Conservation (phyloP, 257 asterid genomes). For the Gardenia jasminoides region DNA sequence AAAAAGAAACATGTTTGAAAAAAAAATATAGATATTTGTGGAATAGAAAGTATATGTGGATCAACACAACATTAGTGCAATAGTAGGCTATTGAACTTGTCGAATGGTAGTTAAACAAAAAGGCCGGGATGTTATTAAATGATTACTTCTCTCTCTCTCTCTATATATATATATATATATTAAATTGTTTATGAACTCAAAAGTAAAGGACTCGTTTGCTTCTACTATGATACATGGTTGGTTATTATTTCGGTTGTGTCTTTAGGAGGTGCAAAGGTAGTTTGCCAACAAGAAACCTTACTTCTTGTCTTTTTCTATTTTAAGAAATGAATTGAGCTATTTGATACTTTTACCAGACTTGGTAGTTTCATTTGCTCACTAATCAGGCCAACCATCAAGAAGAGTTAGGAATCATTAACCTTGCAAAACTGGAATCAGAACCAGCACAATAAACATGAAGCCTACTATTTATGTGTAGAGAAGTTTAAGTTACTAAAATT, state of each 20-base stretch:
- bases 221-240: background rate
- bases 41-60: no score
- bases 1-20: background rate
- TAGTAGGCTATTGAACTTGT: background rate
- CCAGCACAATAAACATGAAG: no score
- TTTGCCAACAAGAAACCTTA: background rate
- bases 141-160: no score
- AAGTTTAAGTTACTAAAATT: no score
- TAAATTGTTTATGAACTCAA: background rate
- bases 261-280: background rate
- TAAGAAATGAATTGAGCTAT: background rate
- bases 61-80: background rate
- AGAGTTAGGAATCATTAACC: no score
- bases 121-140: background rate
- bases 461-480: no score
- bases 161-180: background rate
- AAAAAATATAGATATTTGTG: background rate
- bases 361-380: no score
- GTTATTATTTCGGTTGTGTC: background rate
- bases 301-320: background rate
- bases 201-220: background rate
- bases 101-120: background rate
- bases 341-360: no score
- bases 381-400: no score
- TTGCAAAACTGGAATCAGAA: no score